phyloP scores from a whole-genome alignment of 2,329 filamentous ascomycete species.

The Aspergillus calidoustus region DNA sequence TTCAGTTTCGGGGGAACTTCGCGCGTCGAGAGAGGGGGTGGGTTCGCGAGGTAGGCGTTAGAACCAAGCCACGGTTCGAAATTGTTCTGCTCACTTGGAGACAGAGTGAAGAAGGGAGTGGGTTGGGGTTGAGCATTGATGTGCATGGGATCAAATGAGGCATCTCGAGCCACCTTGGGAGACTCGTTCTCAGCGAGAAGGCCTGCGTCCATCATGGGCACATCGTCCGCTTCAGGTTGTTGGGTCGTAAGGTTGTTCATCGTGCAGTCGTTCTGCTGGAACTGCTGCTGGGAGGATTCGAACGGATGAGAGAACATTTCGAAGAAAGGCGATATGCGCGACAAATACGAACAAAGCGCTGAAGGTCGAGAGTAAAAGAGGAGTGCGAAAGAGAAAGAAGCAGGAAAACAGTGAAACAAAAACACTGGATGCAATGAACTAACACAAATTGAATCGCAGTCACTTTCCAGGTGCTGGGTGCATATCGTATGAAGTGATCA shows the following conservation, averaged over 20 bases:
- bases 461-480: conserved; percentile 21
- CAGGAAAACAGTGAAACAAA: conserved; percentile 6
- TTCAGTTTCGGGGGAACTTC: neutral
- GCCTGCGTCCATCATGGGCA: conserved; percentile 18
- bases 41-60: neutral
- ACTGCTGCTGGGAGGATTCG: neutral
- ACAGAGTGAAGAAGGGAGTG: neutral
- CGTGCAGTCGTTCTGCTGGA: neutral
- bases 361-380: conserved; percentile 9
- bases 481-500: conserved; percentile 14
- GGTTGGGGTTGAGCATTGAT: conserved; percentile 12
- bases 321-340: neutral
- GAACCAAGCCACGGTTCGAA: neutral
- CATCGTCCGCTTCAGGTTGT: conserved; percentile 19
- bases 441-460: conserved; percentile 4
- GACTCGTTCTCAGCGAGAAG: conserved; percentile 12
- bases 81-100: neutral
- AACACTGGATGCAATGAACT: conserved; percentile 3
- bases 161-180: neutral
- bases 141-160: conserved; percentile 24
- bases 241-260: conserved; percentile 21
- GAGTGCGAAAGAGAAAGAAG: conserved; percentile 10
- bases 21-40: neutral
- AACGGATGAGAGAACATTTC: neutral
- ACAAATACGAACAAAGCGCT: neutral